phyloP scores from a whole-genome alignment of 768 basidiomycete genomes.

The Auriscalpium vulgare region DNA sequence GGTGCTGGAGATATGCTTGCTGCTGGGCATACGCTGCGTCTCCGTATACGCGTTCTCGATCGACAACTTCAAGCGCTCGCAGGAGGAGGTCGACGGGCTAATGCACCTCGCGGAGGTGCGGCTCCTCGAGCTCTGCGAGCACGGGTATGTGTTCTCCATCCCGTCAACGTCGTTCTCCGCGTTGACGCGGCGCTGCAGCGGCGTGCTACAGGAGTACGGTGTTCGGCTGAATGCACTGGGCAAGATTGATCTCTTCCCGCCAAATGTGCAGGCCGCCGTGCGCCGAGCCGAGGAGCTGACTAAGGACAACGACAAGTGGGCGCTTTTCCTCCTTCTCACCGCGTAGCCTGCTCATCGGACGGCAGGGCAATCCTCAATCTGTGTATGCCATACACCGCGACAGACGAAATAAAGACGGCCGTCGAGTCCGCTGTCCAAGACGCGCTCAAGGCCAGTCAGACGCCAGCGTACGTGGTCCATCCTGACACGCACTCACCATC shows the following conservation, averaged over 20 bases:
- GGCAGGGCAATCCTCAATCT: constrained; percentile 81
- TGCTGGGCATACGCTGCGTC: constrained; percentile 74
- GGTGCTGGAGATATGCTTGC: constrained; percentile 81
- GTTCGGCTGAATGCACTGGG: constrained; percentile 84
- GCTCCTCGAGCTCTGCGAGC: constrained; percentile 66
- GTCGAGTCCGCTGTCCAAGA: constrained; percentile 45
- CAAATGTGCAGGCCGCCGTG: constrained; percentile 61
- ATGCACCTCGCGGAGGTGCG: constrained; percentile 80
- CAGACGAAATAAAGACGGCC: constrained; percentile 85
- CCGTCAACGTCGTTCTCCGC: background rate
- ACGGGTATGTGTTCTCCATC: constrained; percentile 52
- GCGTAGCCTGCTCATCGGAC: background rate
- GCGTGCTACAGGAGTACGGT: constrained; percentile 72
- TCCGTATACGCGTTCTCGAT: constrained; percentile 97
- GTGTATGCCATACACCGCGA: constrained; percentile 86
- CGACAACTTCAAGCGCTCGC: constrained; percentile 88
- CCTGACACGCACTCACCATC: background rate
- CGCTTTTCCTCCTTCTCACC: background rate
- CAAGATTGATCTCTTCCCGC: constrained; percentile 64
- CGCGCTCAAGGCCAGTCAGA: constrained; percentile 22
- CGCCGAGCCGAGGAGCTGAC: constrained; percentile 73
- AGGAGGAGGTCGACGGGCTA: constrained; percentile 79
- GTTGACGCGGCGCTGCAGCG: constrained; percentile 34
- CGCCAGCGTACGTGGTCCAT: background rate
- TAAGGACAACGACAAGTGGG: constrained; percentile 59